Base-by-base conservation (phyloP, 345 rosid species). In the Acer saccharum region DNA sequence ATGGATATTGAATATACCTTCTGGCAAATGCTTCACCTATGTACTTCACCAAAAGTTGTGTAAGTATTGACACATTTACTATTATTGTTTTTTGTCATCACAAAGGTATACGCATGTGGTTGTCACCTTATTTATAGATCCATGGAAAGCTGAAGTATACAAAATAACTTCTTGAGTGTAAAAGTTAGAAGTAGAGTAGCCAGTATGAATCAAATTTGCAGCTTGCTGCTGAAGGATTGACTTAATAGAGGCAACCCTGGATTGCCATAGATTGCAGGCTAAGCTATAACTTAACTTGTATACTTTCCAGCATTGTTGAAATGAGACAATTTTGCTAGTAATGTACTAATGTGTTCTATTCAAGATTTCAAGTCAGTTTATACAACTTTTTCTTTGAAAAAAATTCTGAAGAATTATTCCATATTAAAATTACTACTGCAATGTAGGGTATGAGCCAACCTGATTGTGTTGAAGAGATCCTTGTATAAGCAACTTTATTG, bases 1-100 rank as follows among this genome's bases (percentile, higher is more conserved):
- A 97, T 97, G 99, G 99, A 97, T 84, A 84, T 97, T 76, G 99
- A 97, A 71, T 97, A 97, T 86, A 92, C 98, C 58, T 97, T 97
- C 87, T 97, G 99, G 99, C 99, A 93, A 90, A 97, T 97, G 98
- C 93, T 97, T 86, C 92, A 91, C 81, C 91, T 96, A 14, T 96
- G 98, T 87, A 90, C 98, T 80, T 94, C 98, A 44, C 98, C 99
- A 3, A 94, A 97, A 92, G 97, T 97, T 65, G 98, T 97, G 99
- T 97, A 84, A 88, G 98, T 83, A 68, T 79, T 48, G 64, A 6
- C 18, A 29, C 64, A 10, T 74, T 75, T 62, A 35, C 17, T 69
- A 10, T 25, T 48, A 1, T n/a, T 10, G 1, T n/a, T 68, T 74
- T 21, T 57, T 55, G 6, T 74, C 25, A 20, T 71, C n/a, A 17